Percentiles rank a stretch among this genome's conserved stretches.
Conservation (phyloP, 2,329 filamentous ascomycete genomes). For the Diaporthe sp. region DNA sequence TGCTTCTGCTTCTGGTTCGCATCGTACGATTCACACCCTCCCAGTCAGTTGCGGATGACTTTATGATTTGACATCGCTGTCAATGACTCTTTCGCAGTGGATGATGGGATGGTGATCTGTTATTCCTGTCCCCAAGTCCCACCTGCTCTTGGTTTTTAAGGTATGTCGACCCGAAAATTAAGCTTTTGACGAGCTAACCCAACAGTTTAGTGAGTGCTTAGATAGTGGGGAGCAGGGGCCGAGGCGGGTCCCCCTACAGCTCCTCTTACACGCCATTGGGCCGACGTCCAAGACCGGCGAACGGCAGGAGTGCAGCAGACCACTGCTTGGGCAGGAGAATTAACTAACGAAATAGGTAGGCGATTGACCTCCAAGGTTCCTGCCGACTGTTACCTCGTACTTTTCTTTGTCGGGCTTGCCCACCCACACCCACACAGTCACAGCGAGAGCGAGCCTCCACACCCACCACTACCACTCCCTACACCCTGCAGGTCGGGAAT, state of each 20-base stretch:
- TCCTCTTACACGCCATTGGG: slow-evolving; percentile 25
- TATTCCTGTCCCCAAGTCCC: too few species aligned
- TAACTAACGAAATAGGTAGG: too few species aligned
- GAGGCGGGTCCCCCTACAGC: neutral
- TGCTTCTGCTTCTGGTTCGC: neutral
- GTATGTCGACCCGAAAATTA: slow-evolving; percentile 6
- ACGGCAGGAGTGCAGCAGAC: too few species aligned
- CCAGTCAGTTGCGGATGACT: neutral
- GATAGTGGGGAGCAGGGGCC: slow-evolving; percentile 12
- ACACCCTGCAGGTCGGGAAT: neutral
- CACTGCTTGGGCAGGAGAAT: neutral
- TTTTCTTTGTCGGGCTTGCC: neutral
- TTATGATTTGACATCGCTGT: neutral
- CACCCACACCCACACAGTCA: neutral
- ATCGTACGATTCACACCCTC: neutral
- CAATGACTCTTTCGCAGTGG: slow-evolving; percentile 15
- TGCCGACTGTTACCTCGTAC: neutral
- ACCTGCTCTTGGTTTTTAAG: neutral
- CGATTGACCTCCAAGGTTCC: too few species aligned
- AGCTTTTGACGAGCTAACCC: slow-evolving; percentile 5
- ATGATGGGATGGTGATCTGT: too few species aligned
- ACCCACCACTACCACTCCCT: neutral
- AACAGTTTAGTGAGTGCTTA: neutral
- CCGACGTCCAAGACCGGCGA: neutral
- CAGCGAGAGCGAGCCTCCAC: slow-evolving; percentile 6